These are phyloP conservation scores for Pterula multifida DNA, from an alignment of 1,284 basidiomycete species.

Conservation along the genomic window DNA sequence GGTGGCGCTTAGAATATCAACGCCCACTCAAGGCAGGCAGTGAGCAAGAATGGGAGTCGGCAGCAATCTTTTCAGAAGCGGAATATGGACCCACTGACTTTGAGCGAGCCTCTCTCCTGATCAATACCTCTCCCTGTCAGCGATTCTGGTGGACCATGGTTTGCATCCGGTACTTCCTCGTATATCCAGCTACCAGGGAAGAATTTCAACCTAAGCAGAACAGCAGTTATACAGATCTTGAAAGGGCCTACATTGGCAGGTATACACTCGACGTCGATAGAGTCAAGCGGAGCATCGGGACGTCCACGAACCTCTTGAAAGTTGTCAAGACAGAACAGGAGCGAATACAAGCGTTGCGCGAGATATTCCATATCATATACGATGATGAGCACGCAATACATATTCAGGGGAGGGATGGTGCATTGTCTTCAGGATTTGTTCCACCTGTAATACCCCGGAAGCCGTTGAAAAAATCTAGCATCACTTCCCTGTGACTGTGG, in stretches of 20 bases:
- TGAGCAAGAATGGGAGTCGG: slow-evolving; percentile 15
- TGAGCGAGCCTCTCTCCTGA: slow-evolving; percentile 17
- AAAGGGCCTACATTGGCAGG: slow-evolving; percentile 16
- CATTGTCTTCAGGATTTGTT: not conserved
- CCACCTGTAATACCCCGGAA: not conserved
- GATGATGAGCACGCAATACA: slow-evolving; percentile 12
- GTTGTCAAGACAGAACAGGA: slow-evolving; percentile 19
- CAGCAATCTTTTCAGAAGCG: slow-evolving; percentile 23
- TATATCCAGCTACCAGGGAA: slow-evolving; percentile 13
- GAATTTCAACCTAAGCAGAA: slow-evolving; percentile 9
- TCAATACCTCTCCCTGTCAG: slow-evolving; percentile 14
- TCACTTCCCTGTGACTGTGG: not conserved
- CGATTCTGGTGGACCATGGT: slow-evolving; percentile 21
- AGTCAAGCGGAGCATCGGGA: slow-evolving; percentile 17
- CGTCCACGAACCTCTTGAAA: slow-evolving; percentile 14
- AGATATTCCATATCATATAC: slow-evolving; percentile 20
- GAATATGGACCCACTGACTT: slow-evolving; percentile 22
- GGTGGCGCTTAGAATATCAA: slow-evolving; percentile 21
- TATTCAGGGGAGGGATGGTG: slow-evolving; percentile 14
- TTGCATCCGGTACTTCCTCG: slow-evolving; percentile 16
- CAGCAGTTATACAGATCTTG: slow-evolving; percentile 4
- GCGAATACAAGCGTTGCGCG: slow-evolving; percentile 19
- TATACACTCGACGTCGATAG: slow-evolving; percentile 17
- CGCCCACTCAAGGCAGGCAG: slow-evolving; percentile 9
- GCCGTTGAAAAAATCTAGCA: not conserved